Evolutionary conservation across 306 rosid species (phyloP), one percentile per base, ranked within the genome.

Genomic region (Cicer cuneatum): DNA sequence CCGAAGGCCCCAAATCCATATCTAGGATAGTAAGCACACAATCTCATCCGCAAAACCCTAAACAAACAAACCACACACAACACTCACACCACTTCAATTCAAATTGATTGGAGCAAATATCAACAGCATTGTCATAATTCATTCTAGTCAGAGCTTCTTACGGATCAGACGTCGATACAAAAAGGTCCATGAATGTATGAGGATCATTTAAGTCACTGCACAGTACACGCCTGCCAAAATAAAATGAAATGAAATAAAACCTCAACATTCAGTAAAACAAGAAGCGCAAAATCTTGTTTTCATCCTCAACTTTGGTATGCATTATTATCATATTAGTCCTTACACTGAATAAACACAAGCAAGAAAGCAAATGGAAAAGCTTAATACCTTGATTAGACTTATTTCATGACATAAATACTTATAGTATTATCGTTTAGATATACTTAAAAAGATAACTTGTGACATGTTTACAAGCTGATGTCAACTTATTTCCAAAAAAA

Each of bases 1-100:
- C 98, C 97, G 51, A 92, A 94, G 64, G 97, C 93, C 75, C 97
- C 99, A 80, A 92, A 69, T 67, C 99, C 99, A 80, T 83, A 90
- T 85, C 76, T 86, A 61, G 96, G 93, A 81, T 87, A 81, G 86
- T 90, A 90, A 51, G 93, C 87, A 11, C 90, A 86, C 0, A 96
- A 81, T 71, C 97, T 87, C 89, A 87, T 81, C 81, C 82, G 97
- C 75, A 94, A 84, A 85, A 90, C 70, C 89, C 99, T 94, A 84
- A 74, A 84, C 62, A 65, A 18, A 78, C 40, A 75, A 67, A 40
- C 58, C 72, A 81, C 10, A 41, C 57, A 70, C 42, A 65, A 45
- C 35, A 38, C 52, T 77, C 62, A 78, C 15, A 78, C 46, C 40
- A 52, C 72, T 72, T 58, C 69, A 75, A 82, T 15, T 69, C 61